phyloP scores from a whole-genome alignment of 495 filamentous ascomycete genomes.

The Neurospora sublineolata region DNA sequence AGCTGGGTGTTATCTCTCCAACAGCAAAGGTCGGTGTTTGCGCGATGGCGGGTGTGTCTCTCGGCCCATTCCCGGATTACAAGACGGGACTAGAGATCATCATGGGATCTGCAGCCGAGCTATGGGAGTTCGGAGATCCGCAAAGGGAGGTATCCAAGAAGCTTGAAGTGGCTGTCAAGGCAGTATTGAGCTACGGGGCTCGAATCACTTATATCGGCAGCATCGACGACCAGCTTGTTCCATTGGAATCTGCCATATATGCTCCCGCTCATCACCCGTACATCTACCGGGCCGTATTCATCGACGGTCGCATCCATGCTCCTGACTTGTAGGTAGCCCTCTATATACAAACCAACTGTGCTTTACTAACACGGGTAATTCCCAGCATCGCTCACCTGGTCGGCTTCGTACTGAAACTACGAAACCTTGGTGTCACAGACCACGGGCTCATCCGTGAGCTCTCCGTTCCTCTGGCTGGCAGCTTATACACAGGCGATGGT shows the following conservation, averaged over 20 bases:
- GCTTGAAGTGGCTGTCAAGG: constrained; percentile 64
- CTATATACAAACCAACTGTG: constrained; percentile 3
- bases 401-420: constrained; percentile 83
- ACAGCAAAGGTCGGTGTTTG: constrained; percentile 65
- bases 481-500: constrained; percentile 82
- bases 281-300: constrained; percentile 86
- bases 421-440: constrained; percentile 83
- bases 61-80: constrained; percentile 83
- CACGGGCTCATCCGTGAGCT: constrained; percentile 90
- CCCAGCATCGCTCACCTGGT: constrained; percentile 71
- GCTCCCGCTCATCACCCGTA: constrained; percentile 76
- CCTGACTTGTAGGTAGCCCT: constrained; percentile 62
- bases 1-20: constrained; percentile 54
- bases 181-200: constrained; percentile 62
- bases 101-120: constrained; percentile 76
- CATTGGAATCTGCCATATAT: constrained; percentile 82
- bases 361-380: background rate
- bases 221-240: constrained; percentile 94
- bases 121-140: constrained; percentile 81
- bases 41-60: constrained; percentile 87
- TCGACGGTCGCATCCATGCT: constrained; percentile 84
- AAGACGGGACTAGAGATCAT: constrained; percentile 63
- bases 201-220: constrained; percentile 79
- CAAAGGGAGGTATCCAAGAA: constrained; percentile 71
- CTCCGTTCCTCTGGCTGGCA: constrained; percentile 77